Conservation (phyloP, 228 moss, liverwort and hornwort genomes). For the Sphagnum fallax region DNA sequence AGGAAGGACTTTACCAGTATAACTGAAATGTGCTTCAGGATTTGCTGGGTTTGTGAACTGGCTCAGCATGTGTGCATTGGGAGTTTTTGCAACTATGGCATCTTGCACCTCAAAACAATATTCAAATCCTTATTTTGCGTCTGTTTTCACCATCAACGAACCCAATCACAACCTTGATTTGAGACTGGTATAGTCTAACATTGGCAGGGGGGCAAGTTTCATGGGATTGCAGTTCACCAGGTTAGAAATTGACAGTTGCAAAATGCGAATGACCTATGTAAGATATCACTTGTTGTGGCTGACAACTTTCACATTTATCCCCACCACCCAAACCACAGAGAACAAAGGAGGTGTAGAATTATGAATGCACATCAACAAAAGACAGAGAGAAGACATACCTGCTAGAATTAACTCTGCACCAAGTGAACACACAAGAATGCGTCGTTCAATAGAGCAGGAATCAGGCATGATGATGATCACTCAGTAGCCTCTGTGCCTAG, state of each 20-base stretch:
- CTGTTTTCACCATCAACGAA: conserved; percentile 13
- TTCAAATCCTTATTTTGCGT: conserved; percentile 40
- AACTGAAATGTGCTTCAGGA: conserved; percentile 51
- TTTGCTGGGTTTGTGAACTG: conserved; percentile 60
- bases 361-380: no score
- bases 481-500: conserved; percentile 61
- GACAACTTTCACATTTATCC: no score
- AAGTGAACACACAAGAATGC: conserved; percentile 64
- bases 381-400: conserved; percentile 23
- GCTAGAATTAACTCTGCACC: conserved; percentile 51
- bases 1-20: conserved; percentile 42
- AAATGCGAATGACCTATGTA: no score
- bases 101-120: conserved; percentile 25
- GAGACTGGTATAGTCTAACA: no score
- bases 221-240: no score
- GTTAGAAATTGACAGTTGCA: no score
- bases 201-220: no score
- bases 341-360: no score
- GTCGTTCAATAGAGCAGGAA: conserved; percentile 60
- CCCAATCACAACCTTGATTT: no score
- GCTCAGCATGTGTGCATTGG: conserved; percentile 66
- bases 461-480: conserved; percentile 66
- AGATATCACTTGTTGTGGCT: no score
- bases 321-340: no score
- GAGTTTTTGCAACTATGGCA: conserved; percentile 49